Evolutionary conservation across 2,329 filamentous ascomycete genomes (phyloP).

Genomic region (Thermomyces lanuginosus): DNA sequence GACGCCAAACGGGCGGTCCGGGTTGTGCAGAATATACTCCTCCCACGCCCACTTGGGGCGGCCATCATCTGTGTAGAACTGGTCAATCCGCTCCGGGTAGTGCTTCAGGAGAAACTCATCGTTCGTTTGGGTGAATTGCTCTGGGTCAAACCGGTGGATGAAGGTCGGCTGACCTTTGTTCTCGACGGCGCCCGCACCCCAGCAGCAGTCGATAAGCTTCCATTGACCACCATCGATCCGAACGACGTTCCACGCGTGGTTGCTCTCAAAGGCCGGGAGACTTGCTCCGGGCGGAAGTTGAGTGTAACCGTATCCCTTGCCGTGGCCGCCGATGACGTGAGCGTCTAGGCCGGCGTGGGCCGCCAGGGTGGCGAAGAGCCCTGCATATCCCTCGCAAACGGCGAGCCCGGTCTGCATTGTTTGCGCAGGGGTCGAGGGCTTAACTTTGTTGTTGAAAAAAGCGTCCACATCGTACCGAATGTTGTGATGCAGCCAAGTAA

Average conservation of each 20-base stretch:
- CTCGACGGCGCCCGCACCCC: conserved; percentile 65
- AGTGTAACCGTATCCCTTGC: conserved; percentile 67
- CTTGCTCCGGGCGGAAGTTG: conserved; percentile 47
- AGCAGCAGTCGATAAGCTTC: conserved; percentile 85
- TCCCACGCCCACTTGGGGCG: conserved; percentile 51
- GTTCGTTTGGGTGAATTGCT: conserved; percentile 47
- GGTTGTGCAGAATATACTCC: conserved; percentile 56
- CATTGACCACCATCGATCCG: conserved; percentile 71
- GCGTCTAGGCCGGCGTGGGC: conserved; percentile 63
- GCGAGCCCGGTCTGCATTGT: conserved; percentile 64
- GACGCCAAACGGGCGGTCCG: conserved; percentile 28
- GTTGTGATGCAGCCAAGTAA: conserved; percentile 92
- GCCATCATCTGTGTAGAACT: conserved; percentile 64
- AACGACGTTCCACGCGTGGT: conserved; percentile 89
- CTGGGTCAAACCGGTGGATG: conserved; percentile 49
- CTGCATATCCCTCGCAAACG: conserved; percentile 84
- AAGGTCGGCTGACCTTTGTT: conserved; percentile 42
- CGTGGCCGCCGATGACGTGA: conserved; percentile 58
- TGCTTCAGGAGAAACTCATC: conserved; percentile 68
- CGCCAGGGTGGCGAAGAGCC: conserved; percentile 63
- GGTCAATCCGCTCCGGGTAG: conserved; percentile 50
- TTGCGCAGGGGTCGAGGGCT: conserved; percentile 50
- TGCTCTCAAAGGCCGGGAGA: conserved; percentile 45
- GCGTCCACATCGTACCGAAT: conserved; percentile 65
- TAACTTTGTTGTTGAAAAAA: conserved; percentile 59